Evolutionary conservation across 2,329 filamentous ascomycete species (phyloP).

Genomic region (Cercospora sesami): DNA sequence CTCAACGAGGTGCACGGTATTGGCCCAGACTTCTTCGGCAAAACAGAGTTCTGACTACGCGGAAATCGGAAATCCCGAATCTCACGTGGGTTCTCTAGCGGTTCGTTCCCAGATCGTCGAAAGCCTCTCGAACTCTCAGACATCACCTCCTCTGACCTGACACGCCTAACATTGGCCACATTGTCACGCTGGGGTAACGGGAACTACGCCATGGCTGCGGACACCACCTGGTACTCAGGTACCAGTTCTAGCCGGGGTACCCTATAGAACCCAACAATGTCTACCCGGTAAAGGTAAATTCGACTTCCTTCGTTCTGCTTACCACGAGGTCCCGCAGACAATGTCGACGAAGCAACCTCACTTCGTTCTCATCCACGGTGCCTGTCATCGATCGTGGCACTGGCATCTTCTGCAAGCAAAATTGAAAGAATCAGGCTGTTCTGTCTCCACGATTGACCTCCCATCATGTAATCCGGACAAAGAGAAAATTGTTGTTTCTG

Average conservation of each 20-base stretch:
- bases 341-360: too few relatives aligned
- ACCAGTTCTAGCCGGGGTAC: not conserved
- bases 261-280: not conserved
- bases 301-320: conserved; percentile 24
- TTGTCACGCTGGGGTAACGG: not conserved
- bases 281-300: not conserved
- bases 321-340: too few relatives aligned
- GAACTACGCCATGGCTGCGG: not conserved
- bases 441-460: conserved; percentile 17
- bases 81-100: not conserved
- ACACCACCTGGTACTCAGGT: not conserved
- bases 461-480: conserved; percentile 17
- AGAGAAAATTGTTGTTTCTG: not conserved
- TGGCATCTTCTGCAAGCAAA: conserved; percentile 17
- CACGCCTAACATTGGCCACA: not conserved
- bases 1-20: not conserved
- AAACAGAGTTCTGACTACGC: not conserved
- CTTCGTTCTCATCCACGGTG: conserved; percentile 27
- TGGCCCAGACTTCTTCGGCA: not conserved
- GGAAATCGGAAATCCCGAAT: not conserved
- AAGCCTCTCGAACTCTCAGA: not conserved
- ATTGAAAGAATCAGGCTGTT: conserved; percentile 20
- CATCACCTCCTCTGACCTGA: not conserved
- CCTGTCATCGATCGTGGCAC: conserved; percentile 24
- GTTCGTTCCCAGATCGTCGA: not conserved